Percentiles rank a stretch among this genome's conserved stretches.
phyloP scores from a whole-genome alignment of 345 rosid genomes.

The Physaria fendleri region DNA sequence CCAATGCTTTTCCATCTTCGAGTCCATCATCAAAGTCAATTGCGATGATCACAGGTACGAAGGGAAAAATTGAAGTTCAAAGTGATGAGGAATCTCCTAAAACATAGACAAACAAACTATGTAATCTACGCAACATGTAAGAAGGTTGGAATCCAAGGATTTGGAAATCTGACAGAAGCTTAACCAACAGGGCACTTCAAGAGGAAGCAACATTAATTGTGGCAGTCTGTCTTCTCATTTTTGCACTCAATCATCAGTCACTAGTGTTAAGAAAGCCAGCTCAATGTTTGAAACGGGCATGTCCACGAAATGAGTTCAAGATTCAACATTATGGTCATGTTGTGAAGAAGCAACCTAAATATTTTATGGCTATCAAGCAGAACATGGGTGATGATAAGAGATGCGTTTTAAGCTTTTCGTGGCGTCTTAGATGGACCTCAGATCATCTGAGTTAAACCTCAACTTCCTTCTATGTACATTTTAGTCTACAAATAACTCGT shows the following conservation, averaged over 20 bases:
- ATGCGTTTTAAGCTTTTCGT: neutral
- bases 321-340: slow-evolving; percentile 5
- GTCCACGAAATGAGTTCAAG: slow-evolving; percentile 2
- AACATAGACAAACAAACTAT: slow-evolving; percentile 44
- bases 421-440: neutral
- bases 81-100: slow-evolving; percentile 36
- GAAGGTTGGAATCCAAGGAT: slow-evolving; percentile 99
- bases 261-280: slow-evolving; percentile 1
- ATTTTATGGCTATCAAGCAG: neutral
- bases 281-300: neutral
- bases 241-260: slow-evolving; percentile 7
- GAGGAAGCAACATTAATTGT: slow-evolving; percentile 5
- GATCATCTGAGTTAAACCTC: neutral
- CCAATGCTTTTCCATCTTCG: slow-evolving; percentile 10
- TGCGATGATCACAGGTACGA: too few relatives aligned
- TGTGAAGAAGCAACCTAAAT: neutral
- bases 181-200: slow-evolving; percentile 1
- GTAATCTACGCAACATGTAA: slow-evolving; percentile 96
- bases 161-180: slow-evolving; percentile 10
- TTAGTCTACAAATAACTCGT: neutral
- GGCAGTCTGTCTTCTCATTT: too few relatives aligned
- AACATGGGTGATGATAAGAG: neutral
- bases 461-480: neutral
- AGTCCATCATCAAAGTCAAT: slow-evolving; percentile 38
- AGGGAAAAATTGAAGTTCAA: slow-evolving; percentile 39